These are phyloP conservation scores for Mycena maculata DNA, from an alignment of 768 basidiomycete genomes.

Conservation along the genomic window DNA sequence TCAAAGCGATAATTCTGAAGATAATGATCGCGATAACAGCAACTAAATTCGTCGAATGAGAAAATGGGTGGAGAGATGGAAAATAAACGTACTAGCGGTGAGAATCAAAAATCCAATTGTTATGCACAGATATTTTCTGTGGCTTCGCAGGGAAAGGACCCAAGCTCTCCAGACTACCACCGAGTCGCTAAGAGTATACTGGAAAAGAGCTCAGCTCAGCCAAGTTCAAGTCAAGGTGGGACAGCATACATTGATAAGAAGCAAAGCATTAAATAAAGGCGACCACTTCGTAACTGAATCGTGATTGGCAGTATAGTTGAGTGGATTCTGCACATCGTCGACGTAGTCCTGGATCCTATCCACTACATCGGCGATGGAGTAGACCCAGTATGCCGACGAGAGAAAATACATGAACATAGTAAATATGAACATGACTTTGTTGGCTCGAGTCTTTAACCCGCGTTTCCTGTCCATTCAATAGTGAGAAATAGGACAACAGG, in stretches of 20 bases:
- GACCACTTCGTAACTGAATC: constrained; percentile 20
- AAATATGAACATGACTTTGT: constrained; percentile 11
- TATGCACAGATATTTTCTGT: constrained; percentile 21
- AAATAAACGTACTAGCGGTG: constrained; percentile 9
- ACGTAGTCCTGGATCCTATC: constrained; percentile 10
- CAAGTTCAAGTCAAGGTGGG: too few species aligned
- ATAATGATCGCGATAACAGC: constrained; percentile 9
- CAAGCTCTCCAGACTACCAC: constrained; percentile 27
- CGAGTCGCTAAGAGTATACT: constrained; percentile 19
- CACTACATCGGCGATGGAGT: constrained; percentile 16
- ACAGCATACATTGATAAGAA: constrained; percentile 9
- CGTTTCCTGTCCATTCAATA: constrained; percentile 13
- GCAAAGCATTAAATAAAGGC: constrained; percentile 10
- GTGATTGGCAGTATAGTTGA: background rate
- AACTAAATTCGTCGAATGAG: background rate
- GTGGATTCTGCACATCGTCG: background rate
- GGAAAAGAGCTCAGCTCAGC: background rate
- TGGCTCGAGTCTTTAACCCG: constrained; percentile 11
- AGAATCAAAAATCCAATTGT: constrained; percentile 11
- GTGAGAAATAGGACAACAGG: background rate
- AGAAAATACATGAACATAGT: constrained; percentile 23
- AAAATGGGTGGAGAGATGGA: background rate
- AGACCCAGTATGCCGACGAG: constrained; percentile 18
- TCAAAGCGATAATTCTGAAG: constrained; percentile 12
- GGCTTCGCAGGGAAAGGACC: constrained; percentile 1